Evolutionary conservation across 2,329 filamentous ascomycete species (phyloP), one percentile per base, ranked within the genome.

Genomic region (Xylaria arbuscula): DNA sequence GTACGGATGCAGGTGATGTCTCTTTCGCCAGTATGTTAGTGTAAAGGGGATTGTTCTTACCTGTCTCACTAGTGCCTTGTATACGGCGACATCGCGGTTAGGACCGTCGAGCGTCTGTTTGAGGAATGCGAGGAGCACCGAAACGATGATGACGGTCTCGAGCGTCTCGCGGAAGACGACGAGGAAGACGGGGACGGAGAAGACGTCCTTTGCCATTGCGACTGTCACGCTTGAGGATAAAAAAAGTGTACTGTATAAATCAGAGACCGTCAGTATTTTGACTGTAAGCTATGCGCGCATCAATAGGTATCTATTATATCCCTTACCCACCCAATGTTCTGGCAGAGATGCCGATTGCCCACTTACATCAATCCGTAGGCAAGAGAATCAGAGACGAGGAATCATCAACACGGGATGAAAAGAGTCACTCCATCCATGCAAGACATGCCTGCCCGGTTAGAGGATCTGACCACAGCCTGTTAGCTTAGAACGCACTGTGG

Each of bases 81-180:
- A 91, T 0, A 90, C 81, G 1, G 74, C 77, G 5, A 80, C 81
- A 81, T 94, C 90, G 67, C 85, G 81, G 64, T 89, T 84, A 10
- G 90, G 88, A 0, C 88, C 88, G 68, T 83, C 84, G 45, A 97
- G 86, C 2, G 91, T 92, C 79, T 96, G 92, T 80, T 95, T 96
- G 67, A 97, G 83, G 78, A 96, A 97, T 24, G 93, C 89, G 48
- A 97, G 87, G 40, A 97, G 84, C n/a, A 97, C 91, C 0, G 93
- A 95, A 70, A 97, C 89, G 74, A 97, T 92, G 76, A 97, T 93
- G 76, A 88, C 90, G 0, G 91, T 92, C 83, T 97, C 93, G 56
- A 97, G 83, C 50, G 89, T 89, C 82, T 97, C 94, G 77, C 94
- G 90, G 79, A 97, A 96, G 81, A 93, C 90, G 79, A 97, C 92